Base-by-base conservation (phyloP, 495 filamentous ascomycete species). In the Trichodelitschia bisporula region DNA sequence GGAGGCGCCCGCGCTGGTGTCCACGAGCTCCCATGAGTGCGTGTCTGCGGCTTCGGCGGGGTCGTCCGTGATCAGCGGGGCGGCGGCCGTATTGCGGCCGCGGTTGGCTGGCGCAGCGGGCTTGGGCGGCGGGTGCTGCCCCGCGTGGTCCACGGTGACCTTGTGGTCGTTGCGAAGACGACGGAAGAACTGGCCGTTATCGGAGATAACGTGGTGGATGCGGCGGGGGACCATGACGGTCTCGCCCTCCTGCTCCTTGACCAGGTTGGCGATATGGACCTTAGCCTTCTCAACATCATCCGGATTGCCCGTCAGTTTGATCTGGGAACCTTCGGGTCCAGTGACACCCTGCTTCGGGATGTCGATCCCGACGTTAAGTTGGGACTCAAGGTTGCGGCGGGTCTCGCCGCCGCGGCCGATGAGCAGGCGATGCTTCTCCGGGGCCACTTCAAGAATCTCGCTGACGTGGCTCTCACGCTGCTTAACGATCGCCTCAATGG, bases 161-260 rank as follows among this genome's bases (percentile, higher is more conserved):
- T 70, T 64, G 50, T 77, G 61, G 38, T 91, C 75, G 40, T 68
- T 77, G 37, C 69, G 69, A 18, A 93, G 63, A 33, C 61, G 71
- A 31, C 79, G 77, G 70, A 95, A 89, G 57, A 95, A 74, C 35
- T 77, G 66, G 12, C 86, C 86, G 35, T 84, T 83, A 45, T 93
- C 80, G 29, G 83, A 60, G 36, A 99, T 59, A 37, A 56, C 52
- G 44, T 93, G 77, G 52, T 95, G 83, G 29, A 86, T 50, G 36
- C 67, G 63, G 21, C 66, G 60, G 6, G 86, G 86, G 15, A 99
- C 60, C 29, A 74, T 61, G 10, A 93, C 51, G 0, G 74, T 83
- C 60, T 86, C 79, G 32, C 80, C 79, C 39, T 80, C 73, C 37
- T 78, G 71, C 38, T 79, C 76, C 58, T 93, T 89, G 32, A 77